These are phyloP conservation scores for Candida nonsorbophila DNA, from an alignment of 805 yeast species.

Conservation along the genomic window DNA sequence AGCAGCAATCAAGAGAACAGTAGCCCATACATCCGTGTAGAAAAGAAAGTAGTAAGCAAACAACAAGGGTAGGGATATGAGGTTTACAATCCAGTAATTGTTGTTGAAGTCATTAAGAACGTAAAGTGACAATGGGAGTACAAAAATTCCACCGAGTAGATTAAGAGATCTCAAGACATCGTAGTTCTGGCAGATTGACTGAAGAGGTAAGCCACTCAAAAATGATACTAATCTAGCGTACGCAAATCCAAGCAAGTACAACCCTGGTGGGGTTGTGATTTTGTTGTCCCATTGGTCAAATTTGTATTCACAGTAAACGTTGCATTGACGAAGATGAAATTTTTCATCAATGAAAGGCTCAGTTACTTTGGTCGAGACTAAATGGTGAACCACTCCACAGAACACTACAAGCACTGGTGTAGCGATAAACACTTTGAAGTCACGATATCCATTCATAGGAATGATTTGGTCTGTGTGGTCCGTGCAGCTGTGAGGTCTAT, in stretches of 20 bases:
- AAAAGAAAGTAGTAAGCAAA: conserved; percentile 70
- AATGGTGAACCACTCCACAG: conserved; percentile 9
- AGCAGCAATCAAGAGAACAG: conserved; percentile 57
- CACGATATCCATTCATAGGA: no score
- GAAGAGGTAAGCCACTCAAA: conserved; percentile 1
- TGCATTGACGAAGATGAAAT: conserved; percentile 81
- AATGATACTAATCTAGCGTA: conserved; percentile 28
- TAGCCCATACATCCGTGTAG: conserved; percentile 94
- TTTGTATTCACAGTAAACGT: conserved; percentile 54
- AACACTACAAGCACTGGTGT: conserved; percentile 8
- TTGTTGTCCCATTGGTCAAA: conserved; percentile 78
- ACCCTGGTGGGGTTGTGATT: conserved; percentile 96
- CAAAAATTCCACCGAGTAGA: conserved; percentile 55
- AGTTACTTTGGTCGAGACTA: conserved; percentile 16
- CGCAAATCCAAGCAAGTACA: conserved; percentile 48
- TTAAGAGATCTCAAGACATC: conserved; percentile 44
- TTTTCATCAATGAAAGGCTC: conserved; percentile 65
- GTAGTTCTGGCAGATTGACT: conserved; percentile 11
- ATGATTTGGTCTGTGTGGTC: no score
- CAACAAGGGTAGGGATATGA: conserved; percentile 60
- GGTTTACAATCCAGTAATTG: conserved; percentile 21
- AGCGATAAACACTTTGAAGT: no score
- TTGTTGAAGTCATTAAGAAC: conserved; percentile 7
- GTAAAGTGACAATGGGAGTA: conserved; percentile 44
- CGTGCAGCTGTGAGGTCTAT: no score